phyloP scores from a whole-genome alignment of 768 basidiomycete species.

The Rhodotorula taiwanensis region DNA sequence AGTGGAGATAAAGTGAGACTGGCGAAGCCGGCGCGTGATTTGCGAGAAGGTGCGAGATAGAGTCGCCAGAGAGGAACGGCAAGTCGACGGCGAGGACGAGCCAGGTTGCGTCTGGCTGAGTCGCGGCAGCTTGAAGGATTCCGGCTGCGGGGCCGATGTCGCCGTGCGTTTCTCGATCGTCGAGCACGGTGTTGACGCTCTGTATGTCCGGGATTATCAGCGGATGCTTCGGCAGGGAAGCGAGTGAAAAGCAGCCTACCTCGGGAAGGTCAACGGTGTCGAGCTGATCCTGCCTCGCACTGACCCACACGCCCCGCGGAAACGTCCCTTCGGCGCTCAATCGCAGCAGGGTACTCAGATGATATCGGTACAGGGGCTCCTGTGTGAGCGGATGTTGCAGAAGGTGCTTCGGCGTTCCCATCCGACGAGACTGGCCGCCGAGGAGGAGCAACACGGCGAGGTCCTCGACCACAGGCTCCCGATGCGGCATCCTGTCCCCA shows the following conservation, averaged over 20 bases:
- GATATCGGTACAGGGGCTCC: neutral
- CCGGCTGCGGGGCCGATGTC: conserved; percentile 35
- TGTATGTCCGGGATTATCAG: neutral
- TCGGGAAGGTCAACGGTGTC: neutral
- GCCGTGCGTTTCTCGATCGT: conserved; percentile 8
- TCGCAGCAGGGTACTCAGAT: neutral
- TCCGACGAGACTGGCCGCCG: neutral
- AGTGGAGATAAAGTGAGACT: conserved; percentile 36
- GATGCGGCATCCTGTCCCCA: no score
- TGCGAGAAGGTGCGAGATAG: conserved; percentile 20
- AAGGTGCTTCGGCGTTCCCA: conserved; percentile 11
- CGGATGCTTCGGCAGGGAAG: neutral
- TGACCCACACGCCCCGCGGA: conserved; percentile 9
- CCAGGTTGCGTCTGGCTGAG: conserved; percentile 9
- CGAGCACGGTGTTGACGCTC: conserved; percentile 1
- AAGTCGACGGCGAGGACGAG: conserved; percentile 36
- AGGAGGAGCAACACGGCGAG: conserved; percentile 7
- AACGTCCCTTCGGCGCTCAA: neutral
- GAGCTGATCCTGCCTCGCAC: conserved; percentile 7
- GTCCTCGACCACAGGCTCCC: no score
- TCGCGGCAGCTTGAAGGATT: conserved; percentile 24
- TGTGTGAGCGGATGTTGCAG: neutral
- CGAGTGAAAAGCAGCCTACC: neutral
- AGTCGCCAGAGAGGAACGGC: conserved; percentile 21
- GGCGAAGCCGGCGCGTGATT: conserved; percentile 4